Conservation (phyloP, 2,329 filamentous ascomycete genomes). For the Neofusicoccum laricinum region DNA sequence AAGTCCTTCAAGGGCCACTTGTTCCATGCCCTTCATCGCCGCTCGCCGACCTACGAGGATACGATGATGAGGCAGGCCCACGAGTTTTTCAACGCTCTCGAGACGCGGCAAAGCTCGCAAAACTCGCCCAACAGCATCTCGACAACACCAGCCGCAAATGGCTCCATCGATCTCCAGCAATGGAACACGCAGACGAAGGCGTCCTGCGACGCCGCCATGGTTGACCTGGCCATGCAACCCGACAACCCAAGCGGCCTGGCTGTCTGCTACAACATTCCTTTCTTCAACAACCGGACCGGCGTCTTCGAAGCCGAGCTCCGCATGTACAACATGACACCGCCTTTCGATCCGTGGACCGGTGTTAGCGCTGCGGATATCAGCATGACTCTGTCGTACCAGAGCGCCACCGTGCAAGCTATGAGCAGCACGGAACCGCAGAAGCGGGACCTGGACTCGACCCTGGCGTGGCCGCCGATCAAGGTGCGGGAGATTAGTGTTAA, state of each 20-base stretch:
- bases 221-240: conserved; percentile 52
- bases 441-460: conserved; percentile 22
- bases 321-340: conserved; percentile 65
- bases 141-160: conserved; percentile 2
- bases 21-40: conserved; percentile 29
- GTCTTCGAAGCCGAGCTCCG: conserved; percentile 75
- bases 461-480: conserved; percentile 26
- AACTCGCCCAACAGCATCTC: conserved; percentile 15
- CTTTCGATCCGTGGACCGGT: conserved; percentile 48
- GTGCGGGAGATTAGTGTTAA: conserved; percentile 20
- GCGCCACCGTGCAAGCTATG: conserved; percentile 38
- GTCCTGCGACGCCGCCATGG: conserved; percentile 60
- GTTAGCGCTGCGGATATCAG: conserved; percentile 39
- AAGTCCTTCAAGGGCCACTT: background rate
- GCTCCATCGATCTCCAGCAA: conserved; percentile 19
- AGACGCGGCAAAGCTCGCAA: conserved; percentile 32
- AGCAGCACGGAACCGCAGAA: conserved; percentile 19
- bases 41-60: conserved; percentile 24
- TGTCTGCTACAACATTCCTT: conserved; percentile 78
- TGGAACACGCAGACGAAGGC: conserved; percentile 39
- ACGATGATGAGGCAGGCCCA: conserved; percentile 16
- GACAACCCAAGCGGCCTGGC: conserved; percentile 74
- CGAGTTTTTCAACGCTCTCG: conserved; percentile 26
- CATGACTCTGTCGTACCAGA: conserved; percentile 41
- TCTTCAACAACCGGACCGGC: conserved; percentile 64